Conservation (phyloP, 108 stramenopile genomes). For the Conticribra guillardii region DNA sequence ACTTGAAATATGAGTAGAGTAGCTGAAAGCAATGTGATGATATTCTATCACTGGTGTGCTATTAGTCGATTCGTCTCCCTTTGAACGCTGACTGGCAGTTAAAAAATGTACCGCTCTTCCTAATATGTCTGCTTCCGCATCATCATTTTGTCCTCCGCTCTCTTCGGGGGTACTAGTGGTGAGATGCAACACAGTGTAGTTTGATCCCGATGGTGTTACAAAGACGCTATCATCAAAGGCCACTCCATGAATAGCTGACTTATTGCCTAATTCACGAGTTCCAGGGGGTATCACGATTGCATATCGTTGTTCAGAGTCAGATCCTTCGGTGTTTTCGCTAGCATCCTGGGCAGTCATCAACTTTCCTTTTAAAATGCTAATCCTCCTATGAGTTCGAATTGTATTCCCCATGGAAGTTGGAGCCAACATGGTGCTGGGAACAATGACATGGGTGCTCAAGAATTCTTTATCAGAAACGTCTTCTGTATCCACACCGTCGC, state of each 20-base stretch:
- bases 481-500: slow-evolving; percentile 38
- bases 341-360: slow-evolving; percentile 17
- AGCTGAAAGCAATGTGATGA: slow-evolving; percentile 53
- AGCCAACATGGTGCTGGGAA: slow-evolving; percentile 47
- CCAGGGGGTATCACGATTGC: slow-evolving; percentile 70
- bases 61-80: background rate
- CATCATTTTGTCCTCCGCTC: slow-evolving; percentile 5
- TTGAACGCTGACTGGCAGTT: slow-evolving; percentile 20
- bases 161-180: slow-evolving; percentile 59
- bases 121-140: slow-evolving; percentile 42
- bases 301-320: slow-evolving; percentile 60
- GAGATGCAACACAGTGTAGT: slow-evolving; percentile 68
- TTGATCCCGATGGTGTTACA: slow-evolving; percentile 57
- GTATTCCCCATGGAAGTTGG: slow-evolving; percentile 3
- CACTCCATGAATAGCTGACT: slow-evolving; percentile 67
- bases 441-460: slow-evolving; percentile 61
- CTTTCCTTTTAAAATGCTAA: slow-evolving; percentile 64
- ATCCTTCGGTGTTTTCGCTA: slow-evolving; percentile 14
- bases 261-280: slow-evolving; percentile 49
- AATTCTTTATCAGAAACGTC: slow-evolving; percentile 50
- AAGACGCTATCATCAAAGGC: slow-evolving; percentile 64
- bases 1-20: slow-evolving; percentile 18
- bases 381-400: slow-evolving; percentile 47
- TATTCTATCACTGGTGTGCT: slow-evolving; percentile 17
- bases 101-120: slow-evolving; percentile 34